Evolutionary conservation across 352 stramenopile species (phyloP).

Genomic region (Phytophthora multivora): DNA sequence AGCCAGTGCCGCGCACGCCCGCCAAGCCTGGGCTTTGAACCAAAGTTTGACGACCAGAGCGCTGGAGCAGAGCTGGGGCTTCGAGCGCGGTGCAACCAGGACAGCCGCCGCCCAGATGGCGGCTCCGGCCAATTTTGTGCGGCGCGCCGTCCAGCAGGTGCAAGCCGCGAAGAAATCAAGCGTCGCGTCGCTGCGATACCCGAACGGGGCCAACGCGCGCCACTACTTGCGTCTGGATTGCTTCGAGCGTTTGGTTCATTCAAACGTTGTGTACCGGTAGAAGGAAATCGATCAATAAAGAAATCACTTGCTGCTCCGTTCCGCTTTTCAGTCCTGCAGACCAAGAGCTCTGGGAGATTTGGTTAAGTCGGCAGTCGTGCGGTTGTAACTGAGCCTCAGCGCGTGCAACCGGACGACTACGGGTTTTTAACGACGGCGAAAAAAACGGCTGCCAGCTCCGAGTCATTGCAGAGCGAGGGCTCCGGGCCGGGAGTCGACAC

Average conservation of each 20-base stretch:
- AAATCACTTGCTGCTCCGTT: too few species aligned
- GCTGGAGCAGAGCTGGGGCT: conserved; percentile 8
- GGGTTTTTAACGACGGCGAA: conserved; percentile 8
- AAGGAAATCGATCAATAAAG: too few species aligned
- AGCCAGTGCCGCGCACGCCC: conserved; percentile 13
- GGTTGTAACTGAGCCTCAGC: neutral
- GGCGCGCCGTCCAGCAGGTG: conserved; percentile 2
- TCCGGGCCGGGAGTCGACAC: neutral
- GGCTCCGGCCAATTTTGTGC: conserved; percentile 12
- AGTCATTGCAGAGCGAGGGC: conserved; percentile 10
- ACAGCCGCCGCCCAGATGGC: conserved; percentile 17
- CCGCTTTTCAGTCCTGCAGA: too few species aligned
- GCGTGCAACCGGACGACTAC: conserved; percentile 7
- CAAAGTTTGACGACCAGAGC: conserved; percentile 14
- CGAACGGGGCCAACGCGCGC: neutral
- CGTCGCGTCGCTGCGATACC: conserved; percentile 21
- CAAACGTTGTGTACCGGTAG: too few species aligned
- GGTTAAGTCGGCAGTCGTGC: conserved; percentile 8
- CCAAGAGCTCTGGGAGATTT: neutral
- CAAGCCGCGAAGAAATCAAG: conserved; percentile 19
- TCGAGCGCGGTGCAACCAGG: conserved; percentile 22
- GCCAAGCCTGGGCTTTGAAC: conserved; percentile 10
- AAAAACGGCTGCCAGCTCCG: conserved; percentile 21
- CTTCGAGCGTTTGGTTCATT: neutral
- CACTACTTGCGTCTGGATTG: neutral